A percentile compares a stretch with the other conserved stretches of the same genome.
These are phyloP conservation scores for Cystoderma amianthinum DNA, from an alignment of 768 basidiomycete genomes.

Conservation along the genomic window DNA sequence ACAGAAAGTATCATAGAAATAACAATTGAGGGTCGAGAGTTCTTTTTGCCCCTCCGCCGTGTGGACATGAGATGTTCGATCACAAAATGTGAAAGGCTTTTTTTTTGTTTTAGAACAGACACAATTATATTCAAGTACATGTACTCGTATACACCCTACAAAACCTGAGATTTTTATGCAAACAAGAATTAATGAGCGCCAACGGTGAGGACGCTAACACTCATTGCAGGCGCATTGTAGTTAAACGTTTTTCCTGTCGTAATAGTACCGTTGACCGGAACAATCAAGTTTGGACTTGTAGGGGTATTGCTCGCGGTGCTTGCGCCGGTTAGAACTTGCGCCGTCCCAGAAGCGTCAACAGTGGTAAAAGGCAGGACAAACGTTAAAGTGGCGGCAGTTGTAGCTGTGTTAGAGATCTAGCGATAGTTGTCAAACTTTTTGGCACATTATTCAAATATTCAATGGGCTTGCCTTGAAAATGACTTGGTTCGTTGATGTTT, in stretches of 20 bases:
- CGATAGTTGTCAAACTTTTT: not conserved
- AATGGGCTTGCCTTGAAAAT: constrained; percentile 50
- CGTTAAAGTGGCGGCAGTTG: constrained; percentile 29
- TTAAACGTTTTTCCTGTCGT: constrained; percentile 42
- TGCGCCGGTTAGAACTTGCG: constrained; percentile 43
- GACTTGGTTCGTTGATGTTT: constrained; percentile 28
- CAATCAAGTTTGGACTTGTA: constrained; percentile 36
- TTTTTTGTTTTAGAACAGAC: no score
- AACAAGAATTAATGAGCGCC: constrained; percentile 13
- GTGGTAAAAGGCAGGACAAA: constrained; percentile 50
- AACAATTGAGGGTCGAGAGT: no score
- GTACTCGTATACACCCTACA: no score
- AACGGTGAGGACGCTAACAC: constrained; percentile 31
- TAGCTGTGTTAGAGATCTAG: constrained; percentile 49
- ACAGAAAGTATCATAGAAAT: no score
- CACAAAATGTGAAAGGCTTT: no score
- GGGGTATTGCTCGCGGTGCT: constrained; percentile 51
- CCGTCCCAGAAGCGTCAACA: constrained; percentile 35
- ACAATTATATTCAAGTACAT: no score
- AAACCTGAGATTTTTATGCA: no score
- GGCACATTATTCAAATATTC: no score
- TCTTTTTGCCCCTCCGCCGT: no score
- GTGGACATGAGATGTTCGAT: no score
- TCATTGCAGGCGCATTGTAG: constrained; percentile 47
- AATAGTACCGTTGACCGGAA: constrained; percentile 38